A percentile compares a stretch with the other conserved stretches of the same genome.
Conservation (phyloP, 768 basidiomycete genomes). For the Dioszegia aurantiaca region DNA sequence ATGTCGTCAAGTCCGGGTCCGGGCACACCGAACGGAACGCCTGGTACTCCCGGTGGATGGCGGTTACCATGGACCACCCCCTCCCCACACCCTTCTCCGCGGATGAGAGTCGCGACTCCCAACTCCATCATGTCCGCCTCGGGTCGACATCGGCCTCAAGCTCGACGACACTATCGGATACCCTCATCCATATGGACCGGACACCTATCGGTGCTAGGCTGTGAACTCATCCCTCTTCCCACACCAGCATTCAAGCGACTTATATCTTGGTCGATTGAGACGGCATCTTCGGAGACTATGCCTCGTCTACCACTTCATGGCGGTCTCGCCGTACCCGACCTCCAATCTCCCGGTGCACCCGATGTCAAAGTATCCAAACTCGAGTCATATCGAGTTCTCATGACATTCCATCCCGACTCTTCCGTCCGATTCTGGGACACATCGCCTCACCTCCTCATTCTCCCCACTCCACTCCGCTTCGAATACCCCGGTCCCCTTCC, state of each 20-base stretch:
- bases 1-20: conserved; percentile 37
- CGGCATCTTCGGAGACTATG: conserved; percentile 56
- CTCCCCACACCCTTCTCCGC: conserved; percentile 24
- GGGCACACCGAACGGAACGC: neutral
- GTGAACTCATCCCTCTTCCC: conserved; percentile 48
- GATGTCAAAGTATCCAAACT: conserved; percentile 49
- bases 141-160: conserved; percentile 19
- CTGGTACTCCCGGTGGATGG: conserved; percentile 31
- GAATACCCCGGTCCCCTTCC: conserved; percentile 68
- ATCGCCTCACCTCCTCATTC: conserved; percentile 64
- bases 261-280: conserved; percentile 58
- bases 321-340: conserved; percentile 43
- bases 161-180: conserved; percentile 34
- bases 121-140: conserved; percentile 28
- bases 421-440: conserved; percentile 71
- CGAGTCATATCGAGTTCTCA: conserved; percentile 63
- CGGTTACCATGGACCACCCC: conserved; percentile 43
- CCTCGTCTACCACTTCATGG: conserved; percentile 49
- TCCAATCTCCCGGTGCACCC: conserved; percentile 44
- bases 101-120: conserved; percentile 33
- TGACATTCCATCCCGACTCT: conserved; percentile 65
- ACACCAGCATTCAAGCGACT: conserved; percentile 55
- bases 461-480: conserved; percentile 59
- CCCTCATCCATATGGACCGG: conserved; percentile 50
- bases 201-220: conserved; percentile 39